Base-by-base conservation (phyloP, 2,329 filamentous ascomycete genomes). In the Emergomyces africanus region DNA sequence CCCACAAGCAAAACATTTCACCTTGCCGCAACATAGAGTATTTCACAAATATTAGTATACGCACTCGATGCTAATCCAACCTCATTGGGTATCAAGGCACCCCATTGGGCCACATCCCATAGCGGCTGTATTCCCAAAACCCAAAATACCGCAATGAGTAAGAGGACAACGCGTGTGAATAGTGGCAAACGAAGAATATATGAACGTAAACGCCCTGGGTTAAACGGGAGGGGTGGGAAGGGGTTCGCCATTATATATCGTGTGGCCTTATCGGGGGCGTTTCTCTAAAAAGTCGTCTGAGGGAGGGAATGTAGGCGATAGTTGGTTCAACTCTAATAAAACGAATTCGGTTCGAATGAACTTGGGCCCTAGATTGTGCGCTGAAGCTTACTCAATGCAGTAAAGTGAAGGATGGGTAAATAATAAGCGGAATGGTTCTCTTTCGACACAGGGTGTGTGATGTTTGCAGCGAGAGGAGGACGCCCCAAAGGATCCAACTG, bases 171-270 rank as follows among this genome's bases (percentile, higher is more conserved):
- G 56, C 91, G 84, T 30, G 94, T 96, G 70, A 94, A 90, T 1
- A 97, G 79, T 41, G 94, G 92, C n/a, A 97, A 79, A 54, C 90
- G 86, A 61, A 89, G 79, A 64, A 95, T 69, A 71, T 95, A 96
- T 9, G 88, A 89, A 64, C 89, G 86, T 66, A 90, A 80, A 65
- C 89, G 84, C 62, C 81, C 73, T 37, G 86, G 83, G 74, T 85
- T 91, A 74, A 95, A 86, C 60, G 81, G 78, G 66, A 80, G 65
- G 68, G 79, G 69, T 70, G 78, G 76, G 14, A 79, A 65, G 69
- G 79, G 69, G 54, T 73, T 73, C 62, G 78, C 74, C 76, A 79
- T 78, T 53, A 35, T 70, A 57, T 57, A 28, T 58, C 53, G n/a
- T n/a, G n/a, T n/a, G n/a, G n/a, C n/a, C n/a, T n/a, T n/a, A n/a